These are phyloP conservation scores for Atalantia buxifolia DNA, from an alignment of 345 rosid species.

Conservation along the genomic window DNA sequence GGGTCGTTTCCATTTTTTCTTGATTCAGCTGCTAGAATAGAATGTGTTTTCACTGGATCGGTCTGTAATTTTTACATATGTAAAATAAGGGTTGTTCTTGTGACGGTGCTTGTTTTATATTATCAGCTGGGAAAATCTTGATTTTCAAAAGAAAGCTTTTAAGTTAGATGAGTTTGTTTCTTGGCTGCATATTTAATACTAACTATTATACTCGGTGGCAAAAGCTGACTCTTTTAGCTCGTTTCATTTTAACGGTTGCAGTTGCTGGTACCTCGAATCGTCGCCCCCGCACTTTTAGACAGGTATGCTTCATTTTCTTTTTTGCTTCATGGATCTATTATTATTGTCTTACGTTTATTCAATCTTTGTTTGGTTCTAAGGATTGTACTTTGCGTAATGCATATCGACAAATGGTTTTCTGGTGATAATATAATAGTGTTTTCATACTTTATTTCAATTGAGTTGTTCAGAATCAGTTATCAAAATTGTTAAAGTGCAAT, in stretches of 20 bases:
- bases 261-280: constrained; percentile 88
- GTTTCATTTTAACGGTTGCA: constrained; percentile 29
- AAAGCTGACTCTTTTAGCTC: neutral
- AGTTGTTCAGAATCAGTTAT: neutral
- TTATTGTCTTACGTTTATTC: neutral
- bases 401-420: neutral
- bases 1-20: neutral
- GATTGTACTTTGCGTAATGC: neutral
- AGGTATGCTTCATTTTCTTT: constrained; percentile 32
- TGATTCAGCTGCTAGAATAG: neutral
- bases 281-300: constrained; percentile 82
- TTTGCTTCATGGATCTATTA: neutral
- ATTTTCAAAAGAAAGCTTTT: neutral
- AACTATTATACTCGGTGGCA: neutral
- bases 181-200: neutral
- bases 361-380: neutral
- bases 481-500: neutral
- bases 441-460: neutral
- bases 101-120: neutral
- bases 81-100: too few relatives aligned
- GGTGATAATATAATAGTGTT: neutral
- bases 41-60: neutral
- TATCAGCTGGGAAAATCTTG: neutral
- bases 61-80: neutral
- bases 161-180: neutral